Evolutionary conservation across 805 yeast species (phyloP), one percentile per base, ranked within the genome.

Genomic region (Scheffersomyces stipitis): DNA sequence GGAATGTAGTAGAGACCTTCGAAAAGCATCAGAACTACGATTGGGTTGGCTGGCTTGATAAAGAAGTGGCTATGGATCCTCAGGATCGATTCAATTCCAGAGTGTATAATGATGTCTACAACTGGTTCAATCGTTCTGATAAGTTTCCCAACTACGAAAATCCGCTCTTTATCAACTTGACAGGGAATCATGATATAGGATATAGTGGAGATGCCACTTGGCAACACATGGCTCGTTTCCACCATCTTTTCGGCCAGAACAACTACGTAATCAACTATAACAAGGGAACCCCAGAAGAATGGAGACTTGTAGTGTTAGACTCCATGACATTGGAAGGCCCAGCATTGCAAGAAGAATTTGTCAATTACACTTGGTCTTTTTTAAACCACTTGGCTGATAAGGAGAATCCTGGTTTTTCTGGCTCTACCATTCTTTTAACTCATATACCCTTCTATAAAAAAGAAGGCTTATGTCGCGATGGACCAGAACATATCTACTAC

Each of bases 141-240:
- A 34, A 34, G 7, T 49, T 26, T 20, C 71, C 72, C 20, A 64
- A 66, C 46, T 66, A 58, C 15, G 70, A 73, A 24, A 78, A 77
- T 40, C 90, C 87, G 8, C 62, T 86, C 26, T 78, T 91, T 53
- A 75, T 88, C 42, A 93, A 93, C 57, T 66, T 93, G 31, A 82
- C 95, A 1, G 99, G 99, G 2, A 93, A 93, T 58, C 99, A 93
- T 58, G 99, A 93, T 58, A 81, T 91, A 32, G 99, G 99, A 0
- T 91, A 93, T 57, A 78, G 86, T 32, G 98, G 98, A 0, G 99
- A 93, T 60, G 87, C 95, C 28, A 89, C 96, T 0, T 80, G 81
- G 67, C 96, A 87, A 52, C 95, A 95, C 52, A 78, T 88, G 80
- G 78, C 86, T 1, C 71, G 99, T 46, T 93, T 80, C 64, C 73